Percentiles rank a stretch among this genome's conserved stretches.
phyloP scores from a whole-genome alignment of 306 rosid genomes.

The Notholithocarpus densiflorus region DNA sequence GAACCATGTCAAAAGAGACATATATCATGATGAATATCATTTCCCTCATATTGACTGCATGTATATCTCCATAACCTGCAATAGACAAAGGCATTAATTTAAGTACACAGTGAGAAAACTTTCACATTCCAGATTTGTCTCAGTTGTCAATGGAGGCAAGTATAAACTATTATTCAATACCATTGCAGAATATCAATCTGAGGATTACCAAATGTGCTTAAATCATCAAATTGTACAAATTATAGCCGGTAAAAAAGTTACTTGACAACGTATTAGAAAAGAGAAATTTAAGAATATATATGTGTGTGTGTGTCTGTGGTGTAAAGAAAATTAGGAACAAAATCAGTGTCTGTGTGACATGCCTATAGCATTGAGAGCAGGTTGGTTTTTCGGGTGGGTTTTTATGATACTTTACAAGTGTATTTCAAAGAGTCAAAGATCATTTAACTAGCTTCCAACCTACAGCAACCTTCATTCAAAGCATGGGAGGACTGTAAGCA shows the following conservation, averaged over 20 bases:
- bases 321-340: not conserved
- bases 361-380: too few species aligned
- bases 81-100: constrained; percentile 21
- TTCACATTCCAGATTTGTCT: not conserved
- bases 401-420: too few species aligned
- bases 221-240: not conserved
- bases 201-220: not conserved
- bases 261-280: not conserved
- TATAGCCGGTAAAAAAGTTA: not conserved
- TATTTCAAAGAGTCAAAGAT: too few species aligned
- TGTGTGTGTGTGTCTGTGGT: not conserved
- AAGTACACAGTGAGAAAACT: constrained; percentile 2
- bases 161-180: not conserved
- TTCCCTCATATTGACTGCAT: constrained; percentile 93
- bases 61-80: constrained; percentile 97
- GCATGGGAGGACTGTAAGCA: too few species aligned
- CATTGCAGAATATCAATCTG: not conserved
- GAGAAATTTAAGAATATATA: not conserved
- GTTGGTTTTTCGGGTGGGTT: too few species aligned
- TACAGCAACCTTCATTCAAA: too few species aligned
- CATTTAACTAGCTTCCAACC: too few species aligned
- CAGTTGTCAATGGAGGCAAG: too few species aligned
- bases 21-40: constrained; percentile 94
- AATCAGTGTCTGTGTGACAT: too few species aligned
- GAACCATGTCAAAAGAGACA: constrained; percentile 91